Percentiles rank a stretch among this genome's conserved stretches.
Conservation (phyloP, 345 rosid genomes). For the Kandelia obovata region DNA sequence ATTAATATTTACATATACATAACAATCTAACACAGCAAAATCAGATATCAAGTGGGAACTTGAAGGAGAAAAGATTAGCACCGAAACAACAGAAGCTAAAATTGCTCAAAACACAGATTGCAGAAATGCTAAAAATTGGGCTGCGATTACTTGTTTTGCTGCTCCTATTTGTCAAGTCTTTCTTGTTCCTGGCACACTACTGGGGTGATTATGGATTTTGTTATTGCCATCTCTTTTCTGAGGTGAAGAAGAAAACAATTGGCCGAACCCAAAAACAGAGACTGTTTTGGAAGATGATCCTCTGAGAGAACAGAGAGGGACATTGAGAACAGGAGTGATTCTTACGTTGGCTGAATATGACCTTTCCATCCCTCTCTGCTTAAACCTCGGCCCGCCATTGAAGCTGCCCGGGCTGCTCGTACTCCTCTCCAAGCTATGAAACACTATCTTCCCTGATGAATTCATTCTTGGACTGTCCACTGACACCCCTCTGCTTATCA, state of each 20-base stretch:
- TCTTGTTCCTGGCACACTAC: background rate
- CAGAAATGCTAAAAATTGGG: too few relatives aligned
- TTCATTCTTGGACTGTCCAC: slow-evolving; percentile 92
- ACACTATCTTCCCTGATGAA: slow-evolving; percentile 89
- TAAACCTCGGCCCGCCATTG: slow-evolving; percentile 81
- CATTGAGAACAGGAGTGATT: slow-evolving; percentile 36
- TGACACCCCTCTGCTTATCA: slow-evolving; percentile 57
- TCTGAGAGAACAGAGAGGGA: slow-evolving; percentile 29
- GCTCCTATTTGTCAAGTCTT: background rate
- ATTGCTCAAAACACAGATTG: too few relatives aligned
- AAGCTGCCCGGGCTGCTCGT: slow-evolving; percentile 95
- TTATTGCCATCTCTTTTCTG: slow-evolving; percentile 23
- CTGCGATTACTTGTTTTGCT: background rate
- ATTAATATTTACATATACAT: too few relatives aligned
- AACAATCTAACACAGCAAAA: too few relatives aligned
- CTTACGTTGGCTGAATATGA: slow-evolving; percentile 74
- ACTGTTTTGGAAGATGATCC: slow-evolving; percentile 26
- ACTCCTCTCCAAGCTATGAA: slow-evolving; percentile 87
- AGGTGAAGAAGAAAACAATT: slow-evolving; percentile 28
- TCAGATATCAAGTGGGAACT: too few relatives aligned
- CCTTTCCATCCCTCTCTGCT: slow-evolving; percentile 83
- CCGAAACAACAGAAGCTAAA: too few relatives aligned
- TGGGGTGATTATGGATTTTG: slow-evolving; percentile 3
- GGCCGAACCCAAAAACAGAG: slow-evolving; percentile 29
- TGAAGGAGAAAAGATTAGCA: too few relatives aligned